Conservation (phyloP, 768 basidiomycete genomes). For the Tephrocybe sp. region DNA sequence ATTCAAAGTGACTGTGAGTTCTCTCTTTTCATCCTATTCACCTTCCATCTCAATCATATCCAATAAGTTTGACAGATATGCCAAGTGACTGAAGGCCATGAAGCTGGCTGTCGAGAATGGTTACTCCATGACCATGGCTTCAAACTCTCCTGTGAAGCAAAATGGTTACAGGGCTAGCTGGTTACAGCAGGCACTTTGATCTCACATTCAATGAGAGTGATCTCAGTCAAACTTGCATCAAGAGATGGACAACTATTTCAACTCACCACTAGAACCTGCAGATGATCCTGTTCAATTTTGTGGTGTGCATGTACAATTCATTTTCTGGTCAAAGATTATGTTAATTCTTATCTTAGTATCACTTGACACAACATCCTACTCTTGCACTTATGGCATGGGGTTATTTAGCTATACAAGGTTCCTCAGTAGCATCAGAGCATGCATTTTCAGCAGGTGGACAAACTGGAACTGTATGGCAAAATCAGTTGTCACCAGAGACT, state of each 20-base stretch:
- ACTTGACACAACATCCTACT: neutral
- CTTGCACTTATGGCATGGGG: neutral
- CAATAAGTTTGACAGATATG: neutral
- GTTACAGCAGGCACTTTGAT: neutral
- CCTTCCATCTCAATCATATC: too few species aligned
- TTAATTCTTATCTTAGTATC: neutral
- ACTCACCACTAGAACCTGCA: neutral
- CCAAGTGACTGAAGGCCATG: neutral
- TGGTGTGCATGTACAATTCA: neutral
- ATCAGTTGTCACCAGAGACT: neutral
- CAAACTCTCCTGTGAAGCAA: neutral
- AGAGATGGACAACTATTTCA: neutral
- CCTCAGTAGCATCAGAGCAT: neutral
- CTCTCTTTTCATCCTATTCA: neutral
- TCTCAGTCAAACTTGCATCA: neutral
- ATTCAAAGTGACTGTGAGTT: slow-evolving; percentile 18
- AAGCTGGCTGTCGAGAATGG: neutral
- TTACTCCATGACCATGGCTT: neutral
- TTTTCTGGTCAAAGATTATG: neutral
- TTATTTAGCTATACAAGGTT: slow-evolving; percentile 1
- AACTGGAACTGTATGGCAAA: neutral
- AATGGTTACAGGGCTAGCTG: neutral
- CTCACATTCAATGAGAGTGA: neutral
- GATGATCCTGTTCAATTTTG: neutral
- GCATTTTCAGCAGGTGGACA: neutral